These are phyloP conservation scores for Pholiota molesta DNA, from an alignment of 768 basidiomycete species.

Conservation along the genomic window DNA sequence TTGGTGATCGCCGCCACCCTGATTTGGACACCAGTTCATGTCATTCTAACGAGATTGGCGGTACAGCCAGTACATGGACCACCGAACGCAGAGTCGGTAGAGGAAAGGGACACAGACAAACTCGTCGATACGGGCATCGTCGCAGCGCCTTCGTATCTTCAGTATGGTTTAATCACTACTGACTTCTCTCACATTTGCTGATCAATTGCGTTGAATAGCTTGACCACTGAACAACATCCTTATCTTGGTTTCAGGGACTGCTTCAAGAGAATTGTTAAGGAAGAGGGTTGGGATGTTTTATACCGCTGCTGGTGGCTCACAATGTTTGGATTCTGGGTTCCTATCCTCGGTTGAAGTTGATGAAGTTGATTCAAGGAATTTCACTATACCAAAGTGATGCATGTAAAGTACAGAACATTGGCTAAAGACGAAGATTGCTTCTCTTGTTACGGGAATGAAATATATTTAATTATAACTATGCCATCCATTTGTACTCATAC, in stretches of 20 bases:
- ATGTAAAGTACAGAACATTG: no score
- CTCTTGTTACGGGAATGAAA: no score
- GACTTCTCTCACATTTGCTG: neutral
- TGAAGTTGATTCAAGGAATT: neutral
- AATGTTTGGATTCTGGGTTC: constrained; percentile 13
- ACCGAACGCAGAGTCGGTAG: neutral
- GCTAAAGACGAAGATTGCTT: no score
- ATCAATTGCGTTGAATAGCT: constrained; percentile 7
- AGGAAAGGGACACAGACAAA: constrained; percentile 13
- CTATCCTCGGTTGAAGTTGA: neutral
- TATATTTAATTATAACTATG: neutral
- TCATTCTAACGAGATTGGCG: constrained; percentile 16
- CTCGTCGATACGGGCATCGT: neutral
- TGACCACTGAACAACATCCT: constrained; percentile 16
- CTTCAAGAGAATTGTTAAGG: constrained; percentile 15
- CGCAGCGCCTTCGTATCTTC: neutral
- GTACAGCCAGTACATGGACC: constrained; percentile 14
- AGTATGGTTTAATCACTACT: neutral
- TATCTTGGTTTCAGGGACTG: constrained; percentile 19
- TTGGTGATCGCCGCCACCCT: neutral
- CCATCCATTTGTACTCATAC: neutral
- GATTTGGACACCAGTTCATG: constrained; percentile 15
- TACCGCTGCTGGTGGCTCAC: constrained; percentile 23
- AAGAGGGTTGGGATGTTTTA: constrained; percentile 21
- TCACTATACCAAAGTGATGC: no score